Evolutionary conservation across 2,329 filamentous ascomycete genomes (phyloP), one percentile per base, ranked within the genome.

Genomic region (Aspergillus pseudoglaucus): DNA sequence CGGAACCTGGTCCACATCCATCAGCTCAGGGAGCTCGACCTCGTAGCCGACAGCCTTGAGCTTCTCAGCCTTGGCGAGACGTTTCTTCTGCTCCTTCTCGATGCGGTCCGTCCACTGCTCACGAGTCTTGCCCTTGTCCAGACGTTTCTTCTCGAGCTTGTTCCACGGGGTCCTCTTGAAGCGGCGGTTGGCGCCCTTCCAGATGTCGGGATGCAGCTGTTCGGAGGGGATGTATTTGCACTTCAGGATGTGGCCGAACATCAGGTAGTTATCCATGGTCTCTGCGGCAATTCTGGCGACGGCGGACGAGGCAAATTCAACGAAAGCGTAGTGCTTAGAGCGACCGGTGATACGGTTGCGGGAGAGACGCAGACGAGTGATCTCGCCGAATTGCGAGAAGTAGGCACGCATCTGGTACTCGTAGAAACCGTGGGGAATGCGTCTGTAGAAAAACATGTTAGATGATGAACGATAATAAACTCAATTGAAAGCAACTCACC

Each of bases 261-360:
- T 79, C 35, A 97, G 82, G 71, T 98, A 98, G 72, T 90, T 94
- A 76, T 96, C 83, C 93, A 98, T 98, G 18, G 93, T 95, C 73
- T 90, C 88, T 44, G 88, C 85, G 25, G 95, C 91, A 58, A 97
- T 90, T 60, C 88, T 85, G 35, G 93, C 91, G n/a, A 90, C 87
- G 48, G 89, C 84, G 30, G 77, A 74, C 6, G 80, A 81, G 2
- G 73, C 72, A 63, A 98, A 98, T 71, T 98, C 89, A 62, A 98
- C 80, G 69, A 96, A 98, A 27, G 89, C 93, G 64, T 87, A 95
- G 75, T 97, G 93, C 75, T 93, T 95, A 66, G 87, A 90, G 49
- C 83, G 82, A 47, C 93, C 93, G 1, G 90, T 97, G 68, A 86
- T 86, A 71, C 87, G 89, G 77, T 95, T 97, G 60, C 93, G 85